Percentiles rank a stretch among this genome's conserved stretches.
Evolutionary conservation across 164 flowering plant genomes (phyloP).

Genomic region (Magnolia officinalis): DNA sequence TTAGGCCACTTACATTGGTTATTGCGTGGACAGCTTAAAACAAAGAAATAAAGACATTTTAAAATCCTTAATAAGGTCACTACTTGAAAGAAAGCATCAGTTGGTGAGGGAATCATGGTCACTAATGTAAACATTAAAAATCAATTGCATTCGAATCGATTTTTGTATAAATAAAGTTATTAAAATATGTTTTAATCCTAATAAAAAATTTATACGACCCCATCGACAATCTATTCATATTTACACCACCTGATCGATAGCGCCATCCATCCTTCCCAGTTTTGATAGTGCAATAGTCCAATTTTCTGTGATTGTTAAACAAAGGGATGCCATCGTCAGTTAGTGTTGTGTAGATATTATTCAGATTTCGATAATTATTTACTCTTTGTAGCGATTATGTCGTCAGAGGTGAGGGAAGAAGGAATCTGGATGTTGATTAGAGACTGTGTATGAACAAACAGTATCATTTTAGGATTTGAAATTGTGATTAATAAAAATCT

Average conservation of each 20-base stretch:
- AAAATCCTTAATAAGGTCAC: neutral
- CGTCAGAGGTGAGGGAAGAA: neutral
- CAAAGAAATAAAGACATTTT: neutral
- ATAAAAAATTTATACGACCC: neutral
- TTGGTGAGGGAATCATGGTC: constrained; percentile 2
- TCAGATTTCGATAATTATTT: neutral
- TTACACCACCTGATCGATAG: neutral
- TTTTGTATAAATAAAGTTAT: too few species aligned
- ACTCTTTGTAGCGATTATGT: neutral
- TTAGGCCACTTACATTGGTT: neutral
- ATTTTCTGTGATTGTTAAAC: too few species aligned
- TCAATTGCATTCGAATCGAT: neutral
- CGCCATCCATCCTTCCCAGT: neutral
- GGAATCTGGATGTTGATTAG: neutral
- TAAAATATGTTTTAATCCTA: neutral
- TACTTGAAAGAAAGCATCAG: neutral
- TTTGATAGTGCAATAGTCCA: neutral
- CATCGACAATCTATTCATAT: neutral
- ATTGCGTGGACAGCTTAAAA: neutral
- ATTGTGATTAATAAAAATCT: neutral
- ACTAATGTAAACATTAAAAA: neutral
- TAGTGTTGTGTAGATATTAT: too few species aligned
- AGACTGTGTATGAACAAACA: neutral
- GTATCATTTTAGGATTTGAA: neutral
- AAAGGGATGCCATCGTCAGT: too few species aligned